Evolutionary conservation across 176 grass and related monocot species (phyloP).

Genomic region (barley (Hordeum vulgare)): DNA sequence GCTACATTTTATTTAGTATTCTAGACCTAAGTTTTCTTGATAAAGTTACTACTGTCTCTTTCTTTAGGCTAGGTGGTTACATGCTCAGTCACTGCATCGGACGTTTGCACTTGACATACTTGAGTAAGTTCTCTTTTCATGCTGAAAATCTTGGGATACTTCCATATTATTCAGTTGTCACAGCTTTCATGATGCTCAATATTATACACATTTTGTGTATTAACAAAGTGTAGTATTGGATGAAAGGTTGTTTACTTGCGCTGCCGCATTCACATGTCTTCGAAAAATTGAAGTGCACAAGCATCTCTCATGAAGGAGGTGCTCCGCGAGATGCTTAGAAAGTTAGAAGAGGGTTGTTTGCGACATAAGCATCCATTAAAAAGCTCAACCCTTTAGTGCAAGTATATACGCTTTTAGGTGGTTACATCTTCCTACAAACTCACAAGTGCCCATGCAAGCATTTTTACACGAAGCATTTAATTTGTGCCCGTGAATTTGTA

Average conservation of each 20-base stretch:
- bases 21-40: slow-evolving; percentile 16
- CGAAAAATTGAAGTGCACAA: not conserved
- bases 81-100: slow-evolving; percentile 71
- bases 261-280: not conserved
- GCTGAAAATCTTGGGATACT: not conserved
- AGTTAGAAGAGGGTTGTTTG: not conserved
- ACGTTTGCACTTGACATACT: slow-evolving; percentile 97
- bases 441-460: not conserved
- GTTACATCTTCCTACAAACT: not conserved
- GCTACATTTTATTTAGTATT: slow-evolving; percentile 7
- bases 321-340: not conserved
- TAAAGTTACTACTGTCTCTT: slow-evolving; percentile 21
- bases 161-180: not conserved
- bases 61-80: slow-evolving; percentile 73
- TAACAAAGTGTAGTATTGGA: not conserved
- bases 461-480: not conserved
- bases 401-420: not conserved
- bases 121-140: slow-evolving; percentile 52
- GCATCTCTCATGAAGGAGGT: slow-evolving; percentile 4
- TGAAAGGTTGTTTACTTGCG: not conserved
- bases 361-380: not conserved
- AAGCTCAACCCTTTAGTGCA: not conserved
- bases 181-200: not conserved
- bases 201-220: not conserved
- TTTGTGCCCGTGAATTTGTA: not conserved